Evolutionary conservation across 2,329 filamentous ascomycete genomes (phyloP), one percentile per base, ranked within the genome.

Genomic region (Neophaeococcomyces aloes): DNA sequence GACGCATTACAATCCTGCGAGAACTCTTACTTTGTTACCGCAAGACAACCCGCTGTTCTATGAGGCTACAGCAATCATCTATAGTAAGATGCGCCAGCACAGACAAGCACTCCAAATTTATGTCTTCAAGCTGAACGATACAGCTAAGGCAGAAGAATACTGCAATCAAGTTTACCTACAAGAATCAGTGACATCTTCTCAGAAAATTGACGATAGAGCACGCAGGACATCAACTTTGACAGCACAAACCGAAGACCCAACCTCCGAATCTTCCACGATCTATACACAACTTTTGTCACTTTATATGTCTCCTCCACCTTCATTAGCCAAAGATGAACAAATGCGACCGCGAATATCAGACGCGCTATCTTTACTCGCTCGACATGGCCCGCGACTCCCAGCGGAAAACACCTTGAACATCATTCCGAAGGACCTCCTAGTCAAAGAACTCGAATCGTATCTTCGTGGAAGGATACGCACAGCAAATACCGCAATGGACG

Each of bases 41-140:
- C 72, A 79, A 47, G 84, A 94, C 56, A 86, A 95, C 60, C 71
- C 87, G 0, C 72, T 77, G 2, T 95, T 95, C 57, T 94, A 83
- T 61, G 89, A 96, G 61, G 79, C 86, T 2, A 80, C 89, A 48
- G 91, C 91, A 5, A 81, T 96, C 34, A 81, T 96, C 15, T 76
- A 96, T 30, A 87, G 86, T 63, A 93, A 91, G 55, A 94, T 96
- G 85, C 86, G 86, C 5, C 83, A 89, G 56, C 88, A 98, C 65
- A 88, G 86, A 59, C 87, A 96, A 64, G 91, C 91, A 0, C 68
- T 98, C n/a, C 83, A 91, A 59, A 94, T 98, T 41, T 98, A 94
- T 60, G 89, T 96, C 21, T 98, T 95, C 66, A 91, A 89, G 61
- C 76, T 98, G 61, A 70, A 83, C 53, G 82, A 94, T 61, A 89